Conservation (phyloP, 257 asterid species). For the Verbena officinalis region DNA sequence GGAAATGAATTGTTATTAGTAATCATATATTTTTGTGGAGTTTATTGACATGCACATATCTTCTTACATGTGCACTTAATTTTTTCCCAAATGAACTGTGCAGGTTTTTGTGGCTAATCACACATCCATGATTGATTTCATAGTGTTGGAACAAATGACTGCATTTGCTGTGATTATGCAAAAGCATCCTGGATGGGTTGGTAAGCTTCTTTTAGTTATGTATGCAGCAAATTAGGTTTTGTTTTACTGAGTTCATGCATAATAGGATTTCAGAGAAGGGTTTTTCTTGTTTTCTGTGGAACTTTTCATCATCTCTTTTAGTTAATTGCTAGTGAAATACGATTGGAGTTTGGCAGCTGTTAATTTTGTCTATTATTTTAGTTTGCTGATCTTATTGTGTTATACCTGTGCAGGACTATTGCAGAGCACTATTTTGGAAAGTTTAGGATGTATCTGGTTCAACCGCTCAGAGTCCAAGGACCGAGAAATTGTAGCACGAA, state of each 20-base stretch:
- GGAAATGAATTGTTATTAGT: constrained; percentile 21
- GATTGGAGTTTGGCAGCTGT: constrained; percentile 4
- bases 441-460: constrained; percentile 99
- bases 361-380: no score
- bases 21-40: constrained; percentile 7
- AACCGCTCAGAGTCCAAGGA: constrained; percentile 95
- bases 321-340: constrained; percentile 5
- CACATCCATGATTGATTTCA: constrained; percentile 99
- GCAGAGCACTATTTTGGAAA: constrained; percentile 95
- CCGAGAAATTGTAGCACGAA: constrained; percentile 90
- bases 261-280: neutral
- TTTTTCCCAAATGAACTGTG: constrained; percentile 24
- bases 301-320: constrained; percentile 10
- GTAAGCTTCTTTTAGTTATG: constrained; percentile 51
- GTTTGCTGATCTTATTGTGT: constrained; percentile 24
- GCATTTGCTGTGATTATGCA: constrained; percentile 99
- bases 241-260: constrained; percentile 13
- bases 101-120: constrained; percentile 99
- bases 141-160: constrained; percentile 96
- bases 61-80: neutral
- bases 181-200: constrained; percentile 99
- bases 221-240: neutral
- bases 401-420: constrained; percentile 58
- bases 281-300: neutral
- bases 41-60: constrained; percentile 11